Evolutionary conservation across 352 stramenopile species (phyloP).

Genomic region (Thalassiosira oceanica): DNA sequence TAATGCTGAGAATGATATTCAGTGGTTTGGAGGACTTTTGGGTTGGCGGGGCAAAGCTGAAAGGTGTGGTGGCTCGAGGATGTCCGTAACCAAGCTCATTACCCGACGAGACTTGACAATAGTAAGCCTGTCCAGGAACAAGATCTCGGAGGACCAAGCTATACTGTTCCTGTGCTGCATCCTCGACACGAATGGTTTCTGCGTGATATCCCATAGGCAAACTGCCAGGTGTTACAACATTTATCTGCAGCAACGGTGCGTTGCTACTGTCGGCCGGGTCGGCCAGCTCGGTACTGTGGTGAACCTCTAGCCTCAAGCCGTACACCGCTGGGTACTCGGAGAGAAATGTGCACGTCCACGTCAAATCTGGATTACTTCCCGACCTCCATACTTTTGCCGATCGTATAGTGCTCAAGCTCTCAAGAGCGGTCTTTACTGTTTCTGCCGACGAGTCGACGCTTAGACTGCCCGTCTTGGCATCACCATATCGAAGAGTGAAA

Average conservation of each 20-base stretch:
- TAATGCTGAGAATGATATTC: slow-evolving; percentile 83
- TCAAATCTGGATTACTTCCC: slow-evolving; percentile 32
- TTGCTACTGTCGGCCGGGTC: slow-evolving; percentile 11
- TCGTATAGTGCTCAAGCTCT: slow-evolving; percentile 86
- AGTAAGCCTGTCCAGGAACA: slow-evolving; percentile 52
- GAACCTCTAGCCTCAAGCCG: slow-evolving; percentile 17
- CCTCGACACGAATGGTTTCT: slow-evolving; percentile 29
- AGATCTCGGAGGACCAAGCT: slow-evolving; percentile 72
- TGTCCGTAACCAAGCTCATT: slow-evolving; percentile 84
- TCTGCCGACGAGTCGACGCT: slow-evolving; percentile 85
- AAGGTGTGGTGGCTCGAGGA: slow-evolving; percentile 83
- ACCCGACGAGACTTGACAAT: slow-evolving; percentile 69
- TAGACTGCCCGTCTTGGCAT: slow-evolving; percentile 89
- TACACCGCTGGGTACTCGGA: slow-evolving; percentile 64
- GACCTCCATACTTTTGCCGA: slow-evolving; percentile 85
- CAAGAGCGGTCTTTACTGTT: slow-evolving; percentile 87
- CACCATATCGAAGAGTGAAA: slow-evolving; percentile 88
- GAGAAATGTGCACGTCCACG: slow-evolving; percentile 89
- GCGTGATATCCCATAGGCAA: slow-evolving; percentile 54
- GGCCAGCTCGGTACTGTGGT: slow-evolving; percentile 40
- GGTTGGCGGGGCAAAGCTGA: slow-evolving; percentile 83
- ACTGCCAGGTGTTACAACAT: slow-evolving; percentile 25
- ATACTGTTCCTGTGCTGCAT: slow-evolving; percentile 37
- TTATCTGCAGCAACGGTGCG: slow-evolving; percentile 27
- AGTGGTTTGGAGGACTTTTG: slow-evolving; percentile 84